These are phyloP conservation scores for Leptomonas seymouri DNA, from an alignment of 208 protist species.

Conservation along the genomic window DNA sequence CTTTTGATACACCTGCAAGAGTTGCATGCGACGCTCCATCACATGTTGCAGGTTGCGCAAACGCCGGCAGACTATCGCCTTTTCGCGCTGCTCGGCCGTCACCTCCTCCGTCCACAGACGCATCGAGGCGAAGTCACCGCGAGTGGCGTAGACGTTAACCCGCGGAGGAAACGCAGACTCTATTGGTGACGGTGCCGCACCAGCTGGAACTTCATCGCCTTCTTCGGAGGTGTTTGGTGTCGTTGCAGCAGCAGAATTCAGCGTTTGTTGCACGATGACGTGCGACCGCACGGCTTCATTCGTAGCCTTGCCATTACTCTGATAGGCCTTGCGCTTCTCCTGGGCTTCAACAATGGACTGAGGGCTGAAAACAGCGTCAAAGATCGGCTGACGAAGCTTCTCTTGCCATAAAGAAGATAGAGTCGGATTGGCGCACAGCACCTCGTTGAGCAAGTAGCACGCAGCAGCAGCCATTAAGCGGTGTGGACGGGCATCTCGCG, in stretches of 20 bases:
- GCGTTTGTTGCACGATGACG: slow-evolving; percentile 11
- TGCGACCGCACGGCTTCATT: slow-evolving; percentile 19
- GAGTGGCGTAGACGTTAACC: slow-evolving; percentile 36
- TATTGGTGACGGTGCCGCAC: background rate
- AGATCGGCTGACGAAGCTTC: slow-evolving; percentile 56
- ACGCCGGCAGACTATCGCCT: slow-evolving; percentile 34
- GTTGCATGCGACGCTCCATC: slow-evolving; percentile 46
- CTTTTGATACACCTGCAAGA: slow-evolving; percentile 53
- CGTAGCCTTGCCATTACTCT: background rate
- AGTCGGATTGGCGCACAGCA: slow-evolving; percentile 54
- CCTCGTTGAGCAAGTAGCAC: slow-evolving; percentile 78
- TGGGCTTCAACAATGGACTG: slow-evolving; percentile 31
- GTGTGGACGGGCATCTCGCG: slow-evolving; percentile 41
- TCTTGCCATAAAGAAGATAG: slow-evolving; percentile 55
- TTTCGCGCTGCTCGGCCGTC: slow-evolving; percentile 38
- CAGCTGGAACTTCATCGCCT: background rate
- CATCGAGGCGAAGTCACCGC: slow-evolving; percentile 52
- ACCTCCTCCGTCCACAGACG: slow-evolving; percentile 72
- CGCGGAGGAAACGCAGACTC: slow-evolving; percentile 28
- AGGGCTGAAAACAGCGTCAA: slow-evolving; percentile 74
- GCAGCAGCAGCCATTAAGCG: slow-evolving; percentile 64
- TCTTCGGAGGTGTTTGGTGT: background rate
- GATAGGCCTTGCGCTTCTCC: slow-evolving; percentile 6
- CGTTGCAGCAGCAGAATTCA: slow-evolving; percentile 1
- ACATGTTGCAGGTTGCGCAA: slow-evolving; percentile 46